Percentiles rank a stretch among this genome's conserved stretches.
phyloP scores from a whole-genome alignment of 768 basidiomycete genomes.

The Saitozyma podzolica region DNA sequence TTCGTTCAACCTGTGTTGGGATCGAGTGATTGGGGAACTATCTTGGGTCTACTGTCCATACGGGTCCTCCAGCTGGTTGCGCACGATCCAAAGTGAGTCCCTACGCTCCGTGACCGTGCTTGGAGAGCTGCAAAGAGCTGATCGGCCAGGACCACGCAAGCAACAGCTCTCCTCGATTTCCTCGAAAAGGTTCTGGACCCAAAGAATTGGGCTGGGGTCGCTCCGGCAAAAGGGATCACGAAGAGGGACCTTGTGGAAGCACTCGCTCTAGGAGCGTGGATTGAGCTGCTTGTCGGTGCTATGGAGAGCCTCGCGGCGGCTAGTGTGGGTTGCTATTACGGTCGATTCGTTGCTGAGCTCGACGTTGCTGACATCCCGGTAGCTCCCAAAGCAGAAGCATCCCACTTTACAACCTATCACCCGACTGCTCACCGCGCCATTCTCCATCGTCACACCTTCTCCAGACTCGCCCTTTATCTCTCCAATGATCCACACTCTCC shows the following conservation, averaged over 20 bases:
- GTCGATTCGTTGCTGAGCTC: constrained; percentile 4
- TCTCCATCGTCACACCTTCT: constrained; percentile 50
- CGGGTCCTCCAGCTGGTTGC: too few species aligned
- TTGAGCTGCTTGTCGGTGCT: constrained; percentile 29
- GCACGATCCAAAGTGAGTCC: too few species aligned
- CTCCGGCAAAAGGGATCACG: too few species aligned
- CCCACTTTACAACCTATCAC: constrained; percentile 59
- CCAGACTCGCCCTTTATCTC: constrained; percentile 53
- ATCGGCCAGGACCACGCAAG: constrained; percentile 11
- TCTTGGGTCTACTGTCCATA: too few species aligned
- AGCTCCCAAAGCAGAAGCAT: constrained; percentile 61
- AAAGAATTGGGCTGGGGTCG: neutral
- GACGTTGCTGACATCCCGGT: neutral
- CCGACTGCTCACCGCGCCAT: constrained; percentile 56
- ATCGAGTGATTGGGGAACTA: too few species aligned
- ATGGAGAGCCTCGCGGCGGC: constrained; percentile 25
- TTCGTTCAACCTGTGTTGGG: too few species aligned
- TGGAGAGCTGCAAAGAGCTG: neutral
- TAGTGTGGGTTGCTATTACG: constrained; percentile 23
- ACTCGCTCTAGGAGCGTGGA: constrained; percentile 25
- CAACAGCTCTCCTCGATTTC: constrained; percentile 12
- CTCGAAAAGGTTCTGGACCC: constrained; percentile 27
- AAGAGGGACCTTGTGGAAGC: constrained; percentile 6
- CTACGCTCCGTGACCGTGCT: too few species aligned
- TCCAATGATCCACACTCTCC: constrained; percentile 60